Percentiles rank a stretch among this genome's conserved stretches.
Conservation (phyloP, 805 yeast genomes). For the Ogataea paraovalis region DNA sequence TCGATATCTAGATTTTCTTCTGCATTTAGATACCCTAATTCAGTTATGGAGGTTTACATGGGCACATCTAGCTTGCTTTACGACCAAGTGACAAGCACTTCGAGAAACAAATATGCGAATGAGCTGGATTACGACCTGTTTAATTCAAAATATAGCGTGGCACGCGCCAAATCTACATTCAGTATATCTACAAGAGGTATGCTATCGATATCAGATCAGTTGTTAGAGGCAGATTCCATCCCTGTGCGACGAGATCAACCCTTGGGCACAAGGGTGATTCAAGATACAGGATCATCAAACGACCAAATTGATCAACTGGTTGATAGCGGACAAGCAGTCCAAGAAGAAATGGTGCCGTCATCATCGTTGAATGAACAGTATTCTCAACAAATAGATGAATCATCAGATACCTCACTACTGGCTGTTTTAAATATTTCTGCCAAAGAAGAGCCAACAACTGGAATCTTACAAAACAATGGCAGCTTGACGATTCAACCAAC, state of each 20-base stretch:
- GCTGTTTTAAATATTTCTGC: not conserved
- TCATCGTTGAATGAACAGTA: slow-evolving; percentile 9
- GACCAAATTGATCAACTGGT: not conserved
- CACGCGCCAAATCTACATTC: slow-evolving; percentile 12
- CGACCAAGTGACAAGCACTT: not conserved
- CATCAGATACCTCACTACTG: not conserved
- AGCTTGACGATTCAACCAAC: not conserved
- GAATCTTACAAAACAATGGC: not conserved
- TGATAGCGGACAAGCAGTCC: not conserved
- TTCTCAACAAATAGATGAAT: not conserved
- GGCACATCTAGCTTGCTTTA: slow-evolving; percentile 5
- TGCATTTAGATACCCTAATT: slow-evolving; percentile 16
- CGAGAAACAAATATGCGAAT: slow-evolving; percentile 11
- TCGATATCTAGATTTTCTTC: slow-evolving; percentile 7
- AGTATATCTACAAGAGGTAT: not conserved
- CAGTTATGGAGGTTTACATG: slow-evolving; percentile 21
- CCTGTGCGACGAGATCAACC: not conserved
- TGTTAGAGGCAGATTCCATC: not conserved
- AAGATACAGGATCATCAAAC: not conserved
- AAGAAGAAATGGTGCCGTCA: not conserved
- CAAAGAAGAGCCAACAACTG: not conserved
- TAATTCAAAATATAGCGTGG: slow-evolving; percentile 15
- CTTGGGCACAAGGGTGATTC: not conserved
- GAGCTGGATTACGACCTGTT: slow-evolving; percentile 3
- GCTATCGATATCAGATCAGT: not conserved